A percentile compares a stretch with the other conserved stretches of the same genome.
Evolutionary conservation across 2,329 filamentous ascomycete species (phyloP).

Genomic region (Trichoderma atroviride): DNA sequence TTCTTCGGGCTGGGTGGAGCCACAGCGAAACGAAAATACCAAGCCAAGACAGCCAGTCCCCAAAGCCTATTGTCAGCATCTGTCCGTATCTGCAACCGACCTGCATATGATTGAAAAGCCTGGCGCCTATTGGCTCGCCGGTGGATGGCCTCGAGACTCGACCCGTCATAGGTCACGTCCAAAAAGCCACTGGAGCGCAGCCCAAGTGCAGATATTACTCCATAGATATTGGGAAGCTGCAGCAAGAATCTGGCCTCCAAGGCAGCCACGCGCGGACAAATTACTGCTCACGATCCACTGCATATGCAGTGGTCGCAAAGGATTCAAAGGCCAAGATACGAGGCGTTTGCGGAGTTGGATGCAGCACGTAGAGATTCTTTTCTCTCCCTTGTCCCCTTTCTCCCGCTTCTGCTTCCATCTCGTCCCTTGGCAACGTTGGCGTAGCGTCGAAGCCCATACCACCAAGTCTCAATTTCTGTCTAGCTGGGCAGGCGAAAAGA

Average conservation of each 20-base stretch:
- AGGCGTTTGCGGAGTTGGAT: neutral
- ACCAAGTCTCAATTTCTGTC: neutral
- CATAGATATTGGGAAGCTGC: slow-evolving; percentile 3
- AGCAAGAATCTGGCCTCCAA: slow-evolving; percentile 9
- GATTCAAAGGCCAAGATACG: neutral
- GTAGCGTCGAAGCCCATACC: slow-evolving; percentile 3
- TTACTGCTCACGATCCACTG: slow-evolving; percentile 14
- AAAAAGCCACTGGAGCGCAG: neutral
- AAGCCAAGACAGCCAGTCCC: neutral
- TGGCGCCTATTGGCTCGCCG: neutral
- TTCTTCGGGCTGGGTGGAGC: neutral
- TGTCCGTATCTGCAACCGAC: neutral
- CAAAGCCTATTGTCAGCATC: slow-evolving; percentile 4
- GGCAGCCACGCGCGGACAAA: slow-evolving; percentile 18
- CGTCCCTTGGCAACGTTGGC: neutral
- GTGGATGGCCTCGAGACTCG: neutral
- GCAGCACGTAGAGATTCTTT: neutral
- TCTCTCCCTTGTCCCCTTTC: neutral
- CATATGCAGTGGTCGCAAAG: slow-evolving; percentile 1
- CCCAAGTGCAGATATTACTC: neutral
- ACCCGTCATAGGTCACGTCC: neutral
- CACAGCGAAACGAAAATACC: slow-evolving; percentile 10
- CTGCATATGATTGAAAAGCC: slow-evolving; percentile 5
- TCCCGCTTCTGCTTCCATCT: neutral
- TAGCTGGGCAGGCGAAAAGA: neutral